Percentiles rank a stretch among this genome's conserved stretches.
phyloP scores from a whole-genome alignment of 495 filamentous ascomycete species.

The Annulohypoxylon nitens region DNA sequence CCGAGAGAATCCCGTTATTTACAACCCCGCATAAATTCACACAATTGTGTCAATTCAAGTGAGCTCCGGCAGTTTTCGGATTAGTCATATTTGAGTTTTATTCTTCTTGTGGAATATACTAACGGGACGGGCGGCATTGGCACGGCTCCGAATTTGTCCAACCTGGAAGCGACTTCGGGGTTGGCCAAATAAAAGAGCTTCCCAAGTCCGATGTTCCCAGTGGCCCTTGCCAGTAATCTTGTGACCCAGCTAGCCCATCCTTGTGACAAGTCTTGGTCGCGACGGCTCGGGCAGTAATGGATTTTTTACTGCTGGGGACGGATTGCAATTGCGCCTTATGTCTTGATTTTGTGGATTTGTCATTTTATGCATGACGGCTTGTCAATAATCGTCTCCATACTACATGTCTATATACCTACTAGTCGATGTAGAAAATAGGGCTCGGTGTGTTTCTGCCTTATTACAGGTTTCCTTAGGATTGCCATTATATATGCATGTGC shows the following conservation, averaged over 20 bases:
- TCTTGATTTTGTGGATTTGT: conserved; percentile 30
- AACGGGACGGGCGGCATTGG: conserved; percentile 19
- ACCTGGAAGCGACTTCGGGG: conserved; percentile 15
- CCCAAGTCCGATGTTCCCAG: conserved; percentile 16
- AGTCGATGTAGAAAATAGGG: not conserved
- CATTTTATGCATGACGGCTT: conserved; percentile 39
- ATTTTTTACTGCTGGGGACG: not conserved
- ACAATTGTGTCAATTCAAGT: not conserved
- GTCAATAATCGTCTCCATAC: not conserved
- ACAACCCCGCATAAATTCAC: not conserved
- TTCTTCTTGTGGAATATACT: not conserved
- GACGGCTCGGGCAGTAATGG: conserved; percentile 8
- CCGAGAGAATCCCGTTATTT: conserved; percentile 16
- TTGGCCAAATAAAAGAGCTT: conserved; percentile 13
- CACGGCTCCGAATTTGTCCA: conserved; percentile 19
- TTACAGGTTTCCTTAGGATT: conserved; percentile 15
- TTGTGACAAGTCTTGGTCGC: conserved; percentile 29
- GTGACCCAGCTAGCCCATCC: conserved; percentile 22
- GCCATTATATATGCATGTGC: conserved; percentile 32
- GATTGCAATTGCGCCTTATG: conserved; percentile 10
- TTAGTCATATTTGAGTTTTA: conserved; percentile 4
- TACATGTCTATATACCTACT: not conserved
- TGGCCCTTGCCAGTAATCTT: conserved; percentile 10
- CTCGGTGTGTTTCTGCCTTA: not conserved
- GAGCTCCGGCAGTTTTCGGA: not conserved